Evolutionary conservation across 2,329 filamentous ascomycete species (phyloP), one percentile per base, ranked within the genome.

Genomic region (Fusarium pseudonygamai): DNA sequence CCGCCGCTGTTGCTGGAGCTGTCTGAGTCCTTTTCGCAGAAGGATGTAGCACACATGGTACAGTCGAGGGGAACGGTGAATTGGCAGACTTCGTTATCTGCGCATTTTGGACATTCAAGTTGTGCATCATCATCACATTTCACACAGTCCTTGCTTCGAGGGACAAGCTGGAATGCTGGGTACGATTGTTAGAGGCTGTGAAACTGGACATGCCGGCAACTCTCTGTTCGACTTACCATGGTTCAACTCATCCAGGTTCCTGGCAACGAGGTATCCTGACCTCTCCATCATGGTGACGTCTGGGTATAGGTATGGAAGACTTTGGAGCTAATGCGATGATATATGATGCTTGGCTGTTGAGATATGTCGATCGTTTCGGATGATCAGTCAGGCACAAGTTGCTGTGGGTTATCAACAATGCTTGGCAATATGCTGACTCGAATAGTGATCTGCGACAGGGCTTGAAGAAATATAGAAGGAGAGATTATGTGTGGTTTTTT

Each of bases 31-130:
- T 75, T 69, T 56, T 82, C 79, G 77, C 89, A 89, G 67, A 87
- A 78, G 22, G 85, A 84, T 61, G 82, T 81, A 14, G 86, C 77
- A 71, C 88, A 90, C 72, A 84, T 80, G 5, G 76, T 80, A 77
- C 87, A 89, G 50, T 81, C 83, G 47, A 83, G 73, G 12, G 84
- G 85, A 13, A 85, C 79, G 12, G 84, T 85, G 62, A 85, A 84
- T 65, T 83, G 81, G 72, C 88, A 90, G 49, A 77, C 81, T 65
- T 86, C 78, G 30, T 80, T 81, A 2, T 79, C 64, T 15, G 75
- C 73, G 72, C 88, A 90, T 11, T 74, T 53, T 11, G 88, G 87
- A 62, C 87, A 89, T 28, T 82, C 67, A 42, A 83, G 78, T 62
- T 81, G 39, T 79, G 84, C 59, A 78, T 71, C 76, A 56, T 83